phyloP scores from a whole-genome alignment of 306 rosid species.

The Vicia sativa region DNA sequence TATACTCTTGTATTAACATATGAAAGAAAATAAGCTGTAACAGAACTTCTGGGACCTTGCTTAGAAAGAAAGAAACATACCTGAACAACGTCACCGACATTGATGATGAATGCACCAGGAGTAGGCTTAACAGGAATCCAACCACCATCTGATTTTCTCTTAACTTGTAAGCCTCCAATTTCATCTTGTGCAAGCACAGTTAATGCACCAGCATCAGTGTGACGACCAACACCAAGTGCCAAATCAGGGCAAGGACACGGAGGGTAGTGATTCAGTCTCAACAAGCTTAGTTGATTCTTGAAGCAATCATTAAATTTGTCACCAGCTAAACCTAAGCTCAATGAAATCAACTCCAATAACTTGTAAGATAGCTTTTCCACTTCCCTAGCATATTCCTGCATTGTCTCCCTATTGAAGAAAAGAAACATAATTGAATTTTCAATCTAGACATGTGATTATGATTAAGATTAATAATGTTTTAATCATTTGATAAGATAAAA shows the following conservation, averaged over 20 bases:
- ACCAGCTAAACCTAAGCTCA: slow-evolving; percentile 61
- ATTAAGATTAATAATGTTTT: background rate
- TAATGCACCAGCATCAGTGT: slow-evolving; percentile 71
- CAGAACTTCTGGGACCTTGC: too few species aligned
- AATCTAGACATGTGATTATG: background rate
- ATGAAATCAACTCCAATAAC: slow-evolving; percentile 55
- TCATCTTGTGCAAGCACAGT: slow-evolving; percentile 79
- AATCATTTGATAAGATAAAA: background rate
- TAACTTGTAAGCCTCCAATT: slow-evolving; percentile 75
- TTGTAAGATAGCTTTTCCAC: slow-evolving; percentile 70
- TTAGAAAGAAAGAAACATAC: slow-evolving; percentile 37
- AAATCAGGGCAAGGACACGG: slow-evolving; percentile 72
- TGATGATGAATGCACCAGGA: slow-evolving; percentile 67
- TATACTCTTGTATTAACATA: too few species aligned
- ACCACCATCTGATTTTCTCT: slow-evolving; percentile 58
- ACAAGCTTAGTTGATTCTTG: slow-evolving; percentile 61
- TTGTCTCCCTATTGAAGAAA: slow-evolving; percentile 48
- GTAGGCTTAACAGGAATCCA: slow-evolving; percentile 75
- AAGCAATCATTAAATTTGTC: slow-evolving; percentile 55
- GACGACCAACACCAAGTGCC: slow-evolving; percentile 88
- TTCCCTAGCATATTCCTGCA: slow-evolving; percentile 59
- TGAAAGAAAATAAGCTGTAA: too few species aligned
- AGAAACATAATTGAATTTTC: too few species aligned
- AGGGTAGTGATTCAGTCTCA: slow-evolving; percentile 73
- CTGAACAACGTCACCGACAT: slow-evolving; percentile 74